Base-by-base conservation (phyloP, 202 grass and related monocot genomes). In the Dendrocalamus latiflorus region DNA sequence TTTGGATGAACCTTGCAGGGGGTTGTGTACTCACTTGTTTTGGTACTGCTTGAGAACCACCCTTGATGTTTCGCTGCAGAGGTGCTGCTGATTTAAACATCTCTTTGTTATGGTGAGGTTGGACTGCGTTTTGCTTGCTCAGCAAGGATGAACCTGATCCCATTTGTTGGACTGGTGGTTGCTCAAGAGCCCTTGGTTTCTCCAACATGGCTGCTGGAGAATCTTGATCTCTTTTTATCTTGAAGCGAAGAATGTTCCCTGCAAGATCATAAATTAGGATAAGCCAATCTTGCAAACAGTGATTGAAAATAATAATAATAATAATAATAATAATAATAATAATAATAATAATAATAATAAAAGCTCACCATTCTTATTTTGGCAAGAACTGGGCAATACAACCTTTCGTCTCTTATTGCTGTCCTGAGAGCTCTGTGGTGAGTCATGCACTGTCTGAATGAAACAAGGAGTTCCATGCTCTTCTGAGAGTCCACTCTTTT, bases 361-460 rank as follows among this genome's bases (percentile, higher is more conserved):
- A 2, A 11, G 16, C 79, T 66, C 81, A 98, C 93, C 93, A 76
- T 88, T 93, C 36, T 84, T 91, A 53, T 61, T 68, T 25, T 90
- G 90, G 63, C 51, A 82, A 25, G 84, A 77, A 63, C 80, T 88
- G 28, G 82, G 36, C 9, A 91, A 33, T 8, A 76, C 47, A 18
- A 63, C 8, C 24, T 74, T 81, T 42, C 77, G 77, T 44, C 72
- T 85, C 86, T 88, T 91, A 61, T 17, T 83, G 49, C 78, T 91
- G 48, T 91, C 86, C 47, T 75, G 82, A 67, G 90, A 91, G 36
- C 84, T 84, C 65, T 88, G 72, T 28, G 86, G 83, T 10, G 90
- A 80, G 28, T 72, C 83, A 62, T 73, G 18, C 28, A 72, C 36
- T 84, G 76, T 22, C 53, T 50, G 30, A 33, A 8, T 55, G 43